Evolutionary conservation across 768 basidiomycete species (phyloP).

Genomic region (Mrakia gelida): DNA sequence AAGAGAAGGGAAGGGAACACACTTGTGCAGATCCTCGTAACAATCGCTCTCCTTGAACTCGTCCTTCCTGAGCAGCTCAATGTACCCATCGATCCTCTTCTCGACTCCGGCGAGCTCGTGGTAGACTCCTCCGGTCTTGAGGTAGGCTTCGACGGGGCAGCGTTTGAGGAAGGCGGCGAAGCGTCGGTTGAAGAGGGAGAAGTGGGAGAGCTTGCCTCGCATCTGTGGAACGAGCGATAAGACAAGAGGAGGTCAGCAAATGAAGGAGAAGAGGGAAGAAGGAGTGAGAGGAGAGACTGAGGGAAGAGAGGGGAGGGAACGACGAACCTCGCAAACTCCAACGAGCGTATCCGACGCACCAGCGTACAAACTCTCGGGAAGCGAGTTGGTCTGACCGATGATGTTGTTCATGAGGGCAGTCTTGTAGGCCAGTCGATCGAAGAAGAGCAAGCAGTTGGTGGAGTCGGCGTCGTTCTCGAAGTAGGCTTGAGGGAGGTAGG

Average conservation of each 20-base stretch:
- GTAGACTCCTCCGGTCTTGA: constrained; percentile 64
- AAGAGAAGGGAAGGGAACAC: too few species aligned
- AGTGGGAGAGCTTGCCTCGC: constrained; percentile 71
- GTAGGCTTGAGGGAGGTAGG: constrained; percentile 86
- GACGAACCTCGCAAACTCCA: constrained; percentile 82
- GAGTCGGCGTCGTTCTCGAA: constrained; percentile 84
- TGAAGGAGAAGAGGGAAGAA: neutral
- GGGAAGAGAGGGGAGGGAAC: neutral
- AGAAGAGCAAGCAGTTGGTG: constrained; percentile 84
- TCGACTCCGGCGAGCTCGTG: constrained; percentile 83
- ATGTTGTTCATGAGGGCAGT: constrained; percentile 77
- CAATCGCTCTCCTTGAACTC: constrained; percentile 94
- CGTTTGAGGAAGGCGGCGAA: constrained; percentile 77
- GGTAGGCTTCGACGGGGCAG: constrained; percentile 78
- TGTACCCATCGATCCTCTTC: constrained; percentile 85
- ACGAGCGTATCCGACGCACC: constrained; percentile 77
- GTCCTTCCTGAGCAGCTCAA: constrained; percentile 74
- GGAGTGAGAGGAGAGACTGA: neutral
- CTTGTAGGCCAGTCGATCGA: constrained; percentile 82
- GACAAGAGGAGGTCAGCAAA: neutral
- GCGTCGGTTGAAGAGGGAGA: constrained; percentile 80
- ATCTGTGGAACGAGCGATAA: constrained; percentile 52
- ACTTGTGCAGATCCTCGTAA: constrained; percentile 84
- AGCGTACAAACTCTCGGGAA: constrained; percentile 79
- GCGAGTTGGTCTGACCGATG: constrained; percentile 72